These are phyloP conservation scores for Metarhizium sp. DNA, from an alignment of 2,329 filamentous ascomycete genomes.

Conservation along the genomic window DNA sequence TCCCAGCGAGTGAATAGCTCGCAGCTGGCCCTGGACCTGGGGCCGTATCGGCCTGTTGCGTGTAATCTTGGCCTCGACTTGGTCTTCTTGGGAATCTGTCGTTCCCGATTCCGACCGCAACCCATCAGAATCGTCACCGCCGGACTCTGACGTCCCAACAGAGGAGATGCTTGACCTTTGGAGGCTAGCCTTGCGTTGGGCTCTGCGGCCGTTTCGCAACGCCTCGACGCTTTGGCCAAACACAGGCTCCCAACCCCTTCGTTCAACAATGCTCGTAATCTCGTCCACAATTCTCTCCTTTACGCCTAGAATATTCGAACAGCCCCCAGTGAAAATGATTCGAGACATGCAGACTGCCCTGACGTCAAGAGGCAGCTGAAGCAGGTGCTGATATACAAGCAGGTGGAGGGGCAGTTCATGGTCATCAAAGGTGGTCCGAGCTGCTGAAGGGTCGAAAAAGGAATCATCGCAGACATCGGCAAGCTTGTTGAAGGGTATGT, in stretches of 20 bases:
- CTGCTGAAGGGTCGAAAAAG: constrained; percentile 54
- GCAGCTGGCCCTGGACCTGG: constrained; percentile 47
- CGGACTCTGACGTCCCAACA: constrained; percentile 12
- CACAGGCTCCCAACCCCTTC: constrained; percentile 69
- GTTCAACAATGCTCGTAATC: constrained; percentile 54
- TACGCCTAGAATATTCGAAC: constrained; percentile 69
- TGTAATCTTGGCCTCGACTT: constrained; percentile 26
- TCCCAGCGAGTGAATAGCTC: constrained; percentile 60
- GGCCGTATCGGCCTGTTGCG: constrained; percentile 26
- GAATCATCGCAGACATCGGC: constrained; percentile 66
- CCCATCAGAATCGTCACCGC: constrained; percentile 15
- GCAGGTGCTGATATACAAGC: constrained; percentile 66
- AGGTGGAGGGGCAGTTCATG: constrained; percentile 72
- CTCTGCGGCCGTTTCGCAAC: constrained; percentile 34
- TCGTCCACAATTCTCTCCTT: constrained; percentile 71
- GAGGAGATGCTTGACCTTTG: constrained; percentile 12
- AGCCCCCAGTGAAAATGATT: constrained; percentile 77
- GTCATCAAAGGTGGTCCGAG: constrained; percentile 62
- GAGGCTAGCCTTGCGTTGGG: constrained; percentile 18
- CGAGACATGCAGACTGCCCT: constrained; percentile 81
- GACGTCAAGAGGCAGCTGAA: constrained; percentile 71
- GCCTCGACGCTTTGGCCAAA: constrained; percentile 58
- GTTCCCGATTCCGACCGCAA: constrained; percentile 14
- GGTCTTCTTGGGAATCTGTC: constrained; percentile 17
- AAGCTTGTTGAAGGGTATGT: constrained; percentile 60